A percentile compares a stretch with the other conserved stretches of the same genome.
These are phyloP conservation scores for Elsinoe ampelina DNA, from an alignment of 2,329 filamentous ascomycete species.

Conservation along the genomic window DNA sequence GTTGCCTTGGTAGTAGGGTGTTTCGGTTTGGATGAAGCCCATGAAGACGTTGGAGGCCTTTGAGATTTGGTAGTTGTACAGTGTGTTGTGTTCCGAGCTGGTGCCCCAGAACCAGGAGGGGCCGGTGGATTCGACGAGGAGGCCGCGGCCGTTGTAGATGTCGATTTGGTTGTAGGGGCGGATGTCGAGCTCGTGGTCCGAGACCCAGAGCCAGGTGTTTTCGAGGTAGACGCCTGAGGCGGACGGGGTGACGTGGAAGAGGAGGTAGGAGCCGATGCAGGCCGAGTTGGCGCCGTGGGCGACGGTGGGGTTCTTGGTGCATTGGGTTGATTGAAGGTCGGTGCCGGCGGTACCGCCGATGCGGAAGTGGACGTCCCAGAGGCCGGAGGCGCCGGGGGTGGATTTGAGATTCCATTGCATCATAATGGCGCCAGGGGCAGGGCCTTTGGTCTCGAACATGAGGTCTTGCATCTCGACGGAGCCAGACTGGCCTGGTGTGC, in stretches of 20 bases:
- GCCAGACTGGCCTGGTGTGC: slow-evolving; percentile 65
- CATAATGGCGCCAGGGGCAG: slow-evolving; percentile 78
- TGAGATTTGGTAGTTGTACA: slow-evolving; percentile 63
- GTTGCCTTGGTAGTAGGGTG: slow-evolving; percentile 61
- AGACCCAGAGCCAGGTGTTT: slow-evolving; percentile 86
- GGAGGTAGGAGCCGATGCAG: slow-evolving; percentile 64
- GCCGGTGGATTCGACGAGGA: slow-evolving; percentile 66
- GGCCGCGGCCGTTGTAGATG: slow-evolving; percentile 79
- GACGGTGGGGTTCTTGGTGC: slow-evolving; percentile 62
- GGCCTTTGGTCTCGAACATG: slow-evolving; percentile 73
- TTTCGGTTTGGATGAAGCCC: slow-evolving; percentile 59
- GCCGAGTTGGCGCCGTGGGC: slow-evolving; percentile 52
- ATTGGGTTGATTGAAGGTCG: slow-evolving; percentile 69
- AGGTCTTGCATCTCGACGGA: slow-evolving; percentile 80
- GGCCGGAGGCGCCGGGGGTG: slow-evolving; percentile 59
- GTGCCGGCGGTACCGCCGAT: slow-evolving; percentile 82
- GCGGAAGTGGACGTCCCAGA: slow-evolving; percentile 96
- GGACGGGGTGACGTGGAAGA: slow-evolving; percentile 46
- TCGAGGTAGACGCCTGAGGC: slow-evolving; percentile 64
- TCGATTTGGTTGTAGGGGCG: slow-evolving; percentile 81
- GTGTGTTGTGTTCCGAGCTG: slow-evolving; percentile 53
- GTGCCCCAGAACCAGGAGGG: slow-evolving; percentile 67
- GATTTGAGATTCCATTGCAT: slow-evolving; percentile 84
- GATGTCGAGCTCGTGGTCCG: slow-evolving; percentile 92
- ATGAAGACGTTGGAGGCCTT: slow-evolving; percentile 53